Evolutionary conservation across 2,329 filamentous ascomycete species (phyloP), one percentile per base, ranked within the genome.

Genomic region (Colletotrichum sp.): DNA sequence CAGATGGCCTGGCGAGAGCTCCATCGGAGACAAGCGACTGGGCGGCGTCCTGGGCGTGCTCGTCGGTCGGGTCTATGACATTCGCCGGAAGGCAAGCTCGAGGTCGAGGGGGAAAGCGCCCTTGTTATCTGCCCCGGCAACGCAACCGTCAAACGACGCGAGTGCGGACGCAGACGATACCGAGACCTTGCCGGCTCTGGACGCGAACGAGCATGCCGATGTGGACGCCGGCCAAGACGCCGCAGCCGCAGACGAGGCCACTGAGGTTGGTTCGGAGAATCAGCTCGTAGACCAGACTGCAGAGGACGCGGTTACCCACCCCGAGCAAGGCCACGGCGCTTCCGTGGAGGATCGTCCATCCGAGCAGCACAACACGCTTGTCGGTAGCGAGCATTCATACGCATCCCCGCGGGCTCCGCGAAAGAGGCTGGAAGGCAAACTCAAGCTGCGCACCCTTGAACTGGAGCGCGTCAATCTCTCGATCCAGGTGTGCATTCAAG

Each of bases 391-490:
- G 76, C 34, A 63, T 8, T 12, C 33, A 5, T 51, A 55, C 43
- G 11, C 12, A 4, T 29, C 76, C 51, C 79, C 77, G 59, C 81
- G 83, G 76, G 85, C 76, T 51, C 79, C 77, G 59, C 81, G 83
- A 76, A 85, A 85, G 55, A 82, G 85, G 24, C 82, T 90, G 3
- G 87, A 90, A 36, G 88, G 88, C 38, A 91, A 90, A 77, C 84
- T 97, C 18, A 89, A 87, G 74, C 84, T 97, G n/a, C 91, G 94
- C 72, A 91, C 88, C 3, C 85, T 97, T 12, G 94, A 95, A 82
- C 86, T 97, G 3, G 94, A 97, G 82, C 90, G 93, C 29, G 89
- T 96, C 4, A 89, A 90, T 1, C 83, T 97, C n/a, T 95, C 93
- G 2, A 88, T 95, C 55, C 87, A 91, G 11, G 90, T 94, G n/a